These are phyloP conservation scores for Microthlaspi erraticum DNA, from an alignment of 345 rosid species.

Conservation along the genomic window DNA sequence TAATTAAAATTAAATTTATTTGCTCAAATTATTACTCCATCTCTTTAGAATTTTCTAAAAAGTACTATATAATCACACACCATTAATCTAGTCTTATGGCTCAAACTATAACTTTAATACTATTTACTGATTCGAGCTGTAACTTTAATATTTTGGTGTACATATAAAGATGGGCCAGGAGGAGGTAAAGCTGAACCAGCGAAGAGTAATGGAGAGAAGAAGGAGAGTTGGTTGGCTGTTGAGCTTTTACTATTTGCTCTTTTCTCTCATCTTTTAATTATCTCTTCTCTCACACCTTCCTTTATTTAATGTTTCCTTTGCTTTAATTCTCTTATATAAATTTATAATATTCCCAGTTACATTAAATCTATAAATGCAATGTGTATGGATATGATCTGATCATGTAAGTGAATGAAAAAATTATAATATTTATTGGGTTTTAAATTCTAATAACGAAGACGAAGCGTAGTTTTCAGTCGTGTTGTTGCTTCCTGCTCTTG, in stretches of 20 bases:
- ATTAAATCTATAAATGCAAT: constrained; percentile 16
- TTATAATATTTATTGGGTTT: not conserved
- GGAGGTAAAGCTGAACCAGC: constrained; percentile 41
- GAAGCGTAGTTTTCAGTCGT: not conserved
- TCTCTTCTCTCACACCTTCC: constrained; percentile 12
- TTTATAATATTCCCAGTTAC: constrained; percentile 13
- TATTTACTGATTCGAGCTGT: not conserved
- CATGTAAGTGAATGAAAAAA: not conserved
- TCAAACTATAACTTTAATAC: too few relatives aligned
- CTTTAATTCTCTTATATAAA: not conserved
- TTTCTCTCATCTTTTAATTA: constrained; percentile 28
- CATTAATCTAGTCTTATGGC: too few relatives aligned
- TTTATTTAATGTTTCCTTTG: constrained; percentile 42
- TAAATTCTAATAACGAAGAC: not conserved
- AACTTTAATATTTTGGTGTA: not conserved
- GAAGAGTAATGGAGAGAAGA: constrained; percentile 51
- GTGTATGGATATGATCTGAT: constrained; percentile 15
- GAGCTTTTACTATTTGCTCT: constrained; percentile 47
- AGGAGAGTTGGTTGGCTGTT: constrained; percentile 41
- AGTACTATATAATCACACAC: not conserved
- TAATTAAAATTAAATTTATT: not conserved
- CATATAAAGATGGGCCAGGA: constrained; percentile 29
- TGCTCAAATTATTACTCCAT: not conserved
- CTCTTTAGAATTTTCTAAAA: not conserved
- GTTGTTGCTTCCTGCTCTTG: too few relatives aligned